Evolutionary conservation across 192 early-diverging fungal genomes (phyloP), one percentile per base, ranked within the genome.

Genomic region (Entrophospora sp.): DNA sequence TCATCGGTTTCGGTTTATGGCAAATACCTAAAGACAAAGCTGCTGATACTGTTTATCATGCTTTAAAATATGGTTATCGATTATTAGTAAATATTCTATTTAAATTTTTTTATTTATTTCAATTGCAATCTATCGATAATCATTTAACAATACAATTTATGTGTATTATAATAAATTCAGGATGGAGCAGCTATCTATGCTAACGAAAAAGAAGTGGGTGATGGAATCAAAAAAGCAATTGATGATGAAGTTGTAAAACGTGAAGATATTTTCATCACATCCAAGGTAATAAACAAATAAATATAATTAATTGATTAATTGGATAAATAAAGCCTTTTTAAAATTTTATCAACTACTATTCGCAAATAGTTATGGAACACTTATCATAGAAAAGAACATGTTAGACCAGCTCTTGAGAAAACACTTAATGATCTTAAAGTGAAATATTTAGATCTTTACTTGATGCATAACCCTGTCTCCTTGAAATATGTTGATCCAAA

Each of bases 381-480:
- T n/a, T 79, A 80, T 44, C 83, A 88, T 36, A 62, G 62, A 36
- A 72, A 73, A 67, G 72, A 80, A 14, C 72, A 82, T 32, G 81
- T 80, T 25, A 75, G 79, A 6, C 51, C 71, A 60, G 85, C 83
- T 13, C 78, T 83, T 49, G 72, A 84, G 24, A 67, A 67, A 34
- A 73, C 77, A n/a, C 71, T 88, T 32, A 68, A 70, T 46, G 76
- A 84, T 12, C 69, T 84, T 1, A 72, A 75, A 12, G 56, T 83
- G 46, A 71, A 77, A 1, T 86, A 87, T 67, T 24, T 90, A 40
- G 88, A 91, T 68, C 73, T 91, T 14, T 86, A 84, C 66, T 58
- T 91, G 34, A 79, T 93, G 27, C 88, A 91, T 66, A 88, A 79
- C 70, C 79, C 82, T 13, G 71, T 87, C 58, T 75, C 83, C 5